Conservation (phyloP, 2,329 filamentous ascomycete genomes). For the Apiospora malaysiana region DNA sequence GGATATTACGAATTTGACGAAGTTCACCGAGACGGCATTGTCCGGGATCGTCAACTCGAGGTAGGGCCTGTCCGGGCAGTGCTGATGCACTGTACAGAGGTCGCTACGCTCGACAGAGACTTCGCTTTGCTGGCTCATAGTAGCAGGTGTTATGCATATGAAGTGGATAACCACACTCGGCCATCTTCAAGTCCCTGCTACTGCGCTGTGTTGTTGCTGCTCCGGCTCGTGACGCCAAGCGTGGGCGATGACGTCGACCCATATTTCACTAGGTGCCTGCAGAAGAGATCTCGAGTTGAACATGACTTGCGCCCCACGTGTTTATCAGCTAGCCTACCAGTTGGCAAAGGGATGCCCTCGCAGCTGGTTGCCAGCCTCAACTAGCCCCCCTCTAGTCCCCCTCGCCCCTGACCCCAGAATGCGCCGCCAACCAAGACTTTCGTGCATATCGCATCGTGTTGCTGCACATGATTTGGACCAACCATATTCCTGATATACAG, state of each 20-base stretch:
- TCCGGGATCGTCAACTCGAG: conserved; percentile 2
- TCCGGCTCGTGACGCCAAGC: not conserved
- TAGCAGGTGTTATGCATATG: not conserved
- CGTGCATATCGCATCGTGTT: too few relatives aligned
- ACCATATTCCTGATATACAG: too few relatives aligned
- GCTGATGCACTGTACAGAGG: conserved; percentile 5
- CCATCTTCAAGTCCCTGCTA: not conserved
- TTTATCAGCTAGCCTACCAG: not conserved
- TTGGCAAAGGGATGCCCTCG: not conserved
- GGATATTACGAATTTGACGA: not conserved
- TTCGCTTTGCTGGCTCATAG: not conserved
- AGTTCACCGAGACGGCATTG: not conserved
- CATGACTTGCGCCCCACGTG: not conserved
- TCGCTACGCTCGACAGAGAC: conserved; percentile 1
- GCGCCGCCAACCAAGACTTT: too few relatives aligned
- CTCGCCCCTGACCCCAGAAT: too few relatives aligned
- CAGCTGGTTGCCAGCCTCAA: too few relatives aligned
- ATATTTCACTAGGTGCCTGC: too few relatives aligned
- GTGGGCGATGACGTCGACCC: not conserved
- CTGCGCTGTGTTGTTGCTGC: not conserved
- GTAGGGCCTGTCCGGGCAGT: conserved; percentile 20
- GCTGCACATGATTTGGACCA: too few relatives aligned
- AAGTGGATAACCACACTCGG: not conserved
- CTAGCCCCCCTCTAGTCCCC: too few relatives aligned
- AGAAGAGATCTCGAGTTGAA: too few relatives aligned